A percentile compares a stretch with the other conserved stretches of the same genome.
These are phyloP conservation scores for Glycyrrhiza uralensis DNA, from an alignment of 306 rosid species.

Conservation along the genomic window DNA sequence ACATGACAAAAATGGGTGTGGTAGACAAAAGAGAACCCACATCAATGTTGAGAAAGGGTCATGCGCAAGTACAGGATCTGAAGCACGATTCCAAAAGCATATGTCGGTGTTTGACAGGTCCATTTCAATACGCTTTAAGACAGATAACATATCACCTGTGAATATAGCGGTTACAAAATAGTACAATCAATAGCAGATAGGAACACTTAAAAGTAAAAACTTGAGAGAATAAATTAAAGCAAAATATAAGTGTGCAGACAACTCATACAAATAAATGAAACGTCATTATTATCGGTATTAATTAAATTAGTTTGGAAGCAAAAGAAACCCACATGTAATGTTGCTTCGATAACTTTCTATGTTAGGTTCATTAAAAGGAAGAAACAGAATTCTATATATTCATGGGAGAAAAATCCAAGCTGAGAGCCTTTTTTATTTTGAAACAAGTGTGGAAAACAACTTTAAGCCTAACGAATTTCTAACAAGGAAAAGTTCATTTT, in stretches of 20 bases:
- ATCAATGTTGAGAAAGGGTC: conserved; percentile 94
- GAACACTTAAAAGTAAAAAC: background rate
- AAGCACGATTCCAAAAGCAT: conserved; percentile 75
- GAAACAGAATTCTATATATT: background rate
- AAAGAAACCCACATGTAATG: background rate
- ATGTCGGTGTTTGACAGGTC: conserved; percentile 46
- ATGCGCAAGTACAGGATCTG: conserved; percentile 77
- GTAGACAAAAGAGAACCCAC: conserved; percentile 95
- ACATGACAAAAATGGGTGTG: conserved; percentile 73
- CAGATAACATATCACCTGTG: conserved; percentile 56
- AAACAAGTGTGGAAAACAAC: background rate
- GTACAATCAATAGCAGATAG: conserved; percentile 3
- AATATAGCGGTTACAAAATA: conserved; percentile 19
- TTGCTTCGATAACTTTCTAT: background rate
- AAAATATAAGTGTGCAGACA: background rate
- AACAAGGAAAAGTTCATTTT: background rate
- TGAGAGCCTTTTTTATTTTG: background rate
- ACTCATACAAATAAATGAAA: background rate
- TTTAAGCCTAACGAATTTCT: conserved; percentile 14
- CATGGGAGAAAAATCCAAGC: background rate
- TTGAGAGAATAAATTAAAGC: background rate
- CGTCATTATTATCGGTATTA: background rate
- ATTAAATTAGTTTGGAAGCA: conserved; percentile 5
- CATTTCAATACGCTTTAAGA: conserved; percentile 50
- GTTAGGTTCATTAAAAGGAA: background rate